Conservation (phyloP, 2,329 filamentous ascomycete genomes). For the Cercospora sp. region DNA sequence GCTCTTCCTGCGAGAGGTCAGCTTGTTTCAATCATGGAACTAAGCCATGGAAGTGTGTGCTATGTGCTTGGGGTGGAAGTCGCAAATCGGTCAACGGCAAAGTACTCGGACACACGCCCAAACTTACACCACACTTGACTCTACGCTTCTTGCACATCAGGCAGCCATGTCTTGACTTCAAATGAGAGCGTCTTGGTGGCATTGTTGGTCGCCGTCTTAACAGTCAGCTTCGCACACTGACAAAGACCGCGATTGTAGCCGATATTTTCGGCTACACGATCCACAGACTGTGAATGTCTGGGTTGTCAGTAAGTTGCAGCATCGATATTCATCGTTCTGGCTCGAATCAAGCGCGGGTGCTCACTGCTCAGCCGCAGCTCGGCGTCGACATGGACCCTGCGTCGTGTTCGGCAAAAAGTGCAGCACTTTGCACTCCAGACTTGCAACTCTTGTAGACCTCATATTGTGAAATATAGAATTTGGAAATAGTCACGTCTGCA, state of each 20-base stretch:
- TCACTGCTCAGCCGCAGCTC: neutral
- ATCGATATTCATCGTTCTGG: neutral
- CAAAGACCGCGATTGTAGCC: neutral
- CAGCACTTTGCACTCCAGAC: neutral
- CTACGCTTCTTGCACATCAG: slow-evolving; percentile 21
- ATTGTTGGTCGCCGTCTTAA: neutral
- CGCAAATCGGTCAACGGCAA: neutral
- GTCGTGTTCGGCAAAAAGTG: neutral
- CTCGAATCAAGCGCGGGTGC: neutral
- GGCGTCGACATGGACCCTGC: neutral
- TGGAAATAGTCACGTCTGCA: neutral
- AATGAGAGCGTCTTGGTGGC: slow-evolving; percentile 21
- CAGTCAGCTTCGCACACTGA: neutral
- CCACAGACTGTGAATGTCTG: neutral
- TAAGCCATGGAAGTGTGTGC: too few relatives aligned
- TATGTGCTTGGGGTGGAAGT: neutral
- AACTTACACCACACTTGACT: slow-evolving; percentile 18
- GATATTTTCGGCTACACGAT: neutral
- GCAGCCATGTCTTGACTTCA: slow-evolving; percentile 22
- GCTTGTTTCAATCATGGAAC: neutral
- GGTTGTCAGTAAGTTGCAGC: neutral
- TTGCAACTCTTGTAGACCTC: neutral
- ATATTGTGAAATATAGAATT: too few relatives aligned
- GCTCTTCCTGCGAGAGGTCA: slow-evolving; percentile 10
- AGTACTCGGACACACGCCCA: neutral